A percentile compares a stretch with the other conserved stretches of the same genome.
These are phyloP conservation scores for Crotalaria pallida DNA, from an alignment of 306 rosid genomes.

Conservation along the genomic window DNA sequence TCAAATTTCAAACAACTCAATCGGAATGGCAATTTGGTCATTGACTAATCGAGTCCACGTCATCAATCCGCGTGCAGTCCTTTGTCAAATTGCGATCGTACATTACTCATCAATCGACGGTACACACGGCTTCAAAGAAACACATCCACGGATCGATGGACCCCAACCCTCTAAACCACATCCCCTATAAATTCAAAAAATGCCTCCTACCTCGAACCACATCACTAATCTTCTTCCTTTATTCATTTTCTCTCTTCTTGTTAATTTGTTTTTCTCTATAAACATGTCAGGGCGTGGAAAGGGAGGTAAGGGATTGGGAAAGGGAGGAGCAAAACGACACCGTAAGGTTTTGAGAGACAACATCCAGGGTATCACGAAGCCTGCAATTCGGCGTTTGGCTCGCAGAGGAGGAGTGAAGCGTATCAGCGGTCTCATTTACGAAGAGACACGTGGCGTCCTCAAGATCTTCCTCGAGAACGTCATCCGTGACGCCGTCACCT, in stretches of 20 bases:
- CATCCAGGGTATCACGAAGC: too few species aligned
- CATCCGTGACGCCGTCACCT: too few species aligned
- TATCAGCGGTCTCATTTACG: too few species aligned
- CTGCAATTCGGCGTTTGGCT: too few species aligned
- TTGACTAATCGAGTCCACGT: slow-evolving; percentile 24
- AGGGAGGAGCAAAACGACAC: slow-evolving; percentile 76
- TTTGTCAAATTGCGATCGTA: slow-evolving; percentile 5
- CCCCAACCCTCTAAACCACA: not conserved
- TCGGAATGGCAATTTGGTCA: not conserved
- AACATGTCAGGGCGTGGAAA: slow-evolving; percentile 75
- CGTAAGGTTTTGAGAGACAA: slow-evolving; percentile 65
- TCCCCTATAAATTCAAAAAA: slow-evolving; percentile 6
- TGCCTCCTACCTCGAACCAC: too few species aligned
- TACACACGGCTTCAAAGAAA: not conserved
- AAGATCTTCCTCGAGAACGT: too few species aligned
- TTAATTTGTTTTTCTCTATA: too few species aligned
- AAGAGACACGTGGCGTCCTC: too few species aligned
- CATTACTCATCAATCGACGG: slow-evolving; percentile 10
- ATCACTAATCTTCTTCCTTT: too few species aligned
- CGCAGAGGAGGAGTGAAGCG: too few species aligned
- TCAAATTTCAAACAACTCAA: not conserved
- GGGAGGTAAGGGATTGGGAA: slow-evolving; percentile 78
- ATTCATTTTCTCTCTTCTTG: too few species aligned
- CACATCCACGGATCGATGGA: slow-evolving; percentile 23
- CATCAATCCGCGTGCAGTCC: slow-evolving; percentile 31